Evolutionary conservation across 176 grass and related monocot genomes (phyloP).

Genomic region (Hyparrhenia diplandra): DNA sequence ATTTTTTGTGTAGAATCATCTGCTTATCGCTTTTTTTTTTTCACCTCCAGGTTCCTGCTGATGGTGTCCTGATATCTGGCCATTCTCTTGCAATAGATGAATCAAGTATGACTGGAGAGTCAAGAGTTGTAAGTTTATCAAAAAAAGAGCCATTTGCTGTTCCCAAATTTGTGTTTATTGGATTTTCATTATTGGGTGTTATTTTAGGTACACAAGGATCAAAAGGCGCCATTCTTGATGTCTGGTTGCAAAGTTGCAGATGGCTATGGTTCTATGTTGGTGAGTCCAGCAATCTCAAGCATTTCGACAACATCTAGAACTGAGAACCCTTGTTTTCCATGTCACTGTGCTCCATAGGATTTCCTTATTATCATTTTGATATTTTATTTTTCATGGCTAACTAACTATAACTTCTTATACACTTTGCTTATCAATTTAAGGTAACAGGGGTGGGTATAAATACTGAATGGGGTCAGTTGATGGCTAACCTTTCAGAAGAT

Average conservation of each 20-base stretch:
- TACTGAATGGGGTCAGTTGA: conserved; percentile 97
- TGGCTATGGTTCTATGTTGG: conserved; percentile 97
- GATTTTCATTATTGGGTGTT: conserved; percentile 3
- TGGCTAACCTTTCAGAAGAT: conserved; percentile 98
- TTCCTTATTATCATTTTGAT: conserved; percentile 4
- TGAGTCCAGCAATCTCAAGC: conserved; percentile 32
- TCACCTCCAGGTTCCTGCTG: conserved; percentile 69
- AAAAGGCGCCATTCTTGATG: conserved; percentile 89
- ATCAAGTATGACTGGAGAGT: conserved; percentile 97
- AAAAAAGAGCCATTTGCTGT: not conserved
- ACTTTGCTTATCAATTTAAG: conserved; percentile 45
- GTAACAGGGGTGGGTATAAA: conserved; percentile 91
- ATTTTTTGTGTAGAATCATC: conserved; percentile 19
- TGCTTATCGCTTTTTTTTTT: conserved; percentile 31
- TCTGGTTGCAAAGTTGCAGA: conserved; percentile 97
- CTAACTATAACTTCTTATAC: conserved; percentile 17
- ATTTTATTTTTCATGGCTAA: conserved; percentile 7
- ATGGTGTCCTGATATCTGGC: conserved; percentile 86
- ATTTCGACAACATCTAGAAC: conserved; percentile 21
- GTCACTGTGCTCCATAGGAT: not conserved
- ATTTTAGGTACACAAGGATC: conserved; percentile 80
- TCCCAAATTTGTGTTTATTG: not conserved
- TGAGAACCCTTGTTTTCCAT: conserved; percentile 11
- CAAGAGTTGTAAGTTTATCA: conserved; percentile 67
- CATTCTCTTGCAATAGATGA: conserved; percentile 98